These are phyloP conservation scores for Candida hungchunana DNA, from an alignment of 805 yeast species.

Conservation along the genomic window DNA sequence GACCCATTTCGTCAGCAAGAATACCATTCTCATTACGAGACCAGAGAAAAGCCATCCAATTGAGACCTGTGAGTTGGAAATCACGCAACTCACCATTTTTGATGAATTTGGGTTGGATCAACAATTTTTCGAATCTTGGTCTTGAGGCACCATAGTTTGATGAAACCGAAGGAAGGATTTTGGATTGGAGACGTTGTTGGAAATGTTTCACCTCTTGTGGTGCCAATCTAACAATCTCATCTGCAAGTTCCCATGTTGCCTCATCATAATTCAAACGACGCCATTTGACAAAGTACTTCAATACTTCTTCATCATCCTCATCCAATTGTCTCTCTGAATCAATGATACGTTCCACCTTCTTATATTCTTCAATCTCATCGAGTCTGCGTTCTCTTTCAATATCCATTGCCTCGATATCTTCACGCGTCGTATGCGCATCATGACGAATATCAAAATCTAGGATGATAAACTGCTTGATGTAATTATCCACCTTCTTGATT, in stretches of 20 bases:
- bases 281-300: conserved; percentile 92
- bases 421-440: conserved; percentile 81
- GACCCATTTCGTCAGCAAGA: conserved; percentile 97
- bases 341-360: conserved; percentile 84
- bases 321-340: conserved; percentile 67
- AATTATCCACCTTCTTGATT: conserved; percentile 81
- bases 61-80: conserved; percentile 95
- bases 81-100: conserved; percentile 92
- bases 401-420: conserved; percentile 91
- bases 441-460: conserved; percentile 70
- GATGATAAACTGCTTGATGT: conserved; percentile 71
- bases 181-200: conserved; percentile 76
- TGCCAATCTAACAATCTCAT: conserved; percentile 75
- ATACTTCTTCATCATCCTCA: conserved; percentile 59
- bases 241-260: conserved; percentile 95
- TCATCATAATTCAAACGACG: conserved; percentile 88
- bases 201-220: conserved; percentile 81
- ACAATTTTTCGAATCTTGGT: conserved; percentile 85
- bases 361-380: conserved; percentile 80
- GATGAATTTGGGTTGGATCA: conserved; percentile 81
- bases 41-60: conserved; percentile 99
- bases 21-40: conserved; percentile 96
- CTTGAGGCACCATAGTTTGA: conserved; percentile 71
- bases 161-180: conserved; percentile 76
- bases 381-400: conserved; percentile 80